Base-by-base conservation (phyloP, 2,329 filamentous ascomycete species). In the Lithohypha guttulata region DNA sequence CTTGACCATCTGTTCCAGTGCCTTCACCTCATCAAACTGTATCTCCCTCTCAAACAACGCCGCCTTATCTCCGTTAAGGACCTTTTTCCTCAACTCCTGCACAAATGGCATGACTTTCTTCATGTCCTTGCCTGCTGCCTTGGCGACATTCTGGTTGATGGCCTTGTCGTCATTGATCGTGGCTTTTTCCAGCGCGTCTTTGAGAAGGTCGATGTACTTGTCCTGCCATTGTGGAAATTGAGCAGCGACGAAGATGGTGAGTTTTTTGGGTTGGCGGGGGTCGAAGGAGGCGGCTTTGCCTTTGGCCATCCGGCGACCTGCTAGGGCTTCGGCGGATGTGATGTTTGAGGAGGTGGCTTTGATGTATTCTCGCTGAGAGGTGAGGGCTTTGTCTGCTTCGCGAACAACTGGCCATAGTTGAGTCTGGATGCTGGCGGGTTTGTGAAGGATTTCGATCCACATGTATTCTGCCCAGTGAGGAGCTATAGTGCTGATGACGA, bases 91-190 rank as follows among this genome's bases (percentile, higher is more conserved):
- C 44, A 96, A 68, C 5, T 60, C 65, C 65, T 96, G 87, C 34
- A 95, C 79, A 56, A 95, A 96, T 0, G 91, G 91, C 89, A 96
- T 96, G 2, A 86, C 89, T 66, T 93, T 91, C 76, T 96, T 98
- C 73, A 86, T 85, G 64, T 93, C 84, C 7, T 45, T 45, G 1
- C 49, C 48, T 29, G 77, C 78, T 55, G 85, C 70, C 69, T 93
- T 93, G 51, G 77, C 77, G 42, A 95, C 79, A 55, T 78, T 74
- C 50, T 77, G 78, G 53, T 78, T 83, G 32, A 95, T 68, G 41
- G 75, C 77, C 68, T 93, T 93, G 59, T 93, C 84, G 55, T 93
- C 79, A 7, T 68, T 65, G 48, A 82, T 68, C 49, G 65, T 75
- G 33, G 71, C 51, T 13, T 71, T 60, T 44, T 83, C 71, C 63